phyloP scores from a whole-genome alignment of 345 rosid species.

The Erysimum cheiranthoides region DNA sequence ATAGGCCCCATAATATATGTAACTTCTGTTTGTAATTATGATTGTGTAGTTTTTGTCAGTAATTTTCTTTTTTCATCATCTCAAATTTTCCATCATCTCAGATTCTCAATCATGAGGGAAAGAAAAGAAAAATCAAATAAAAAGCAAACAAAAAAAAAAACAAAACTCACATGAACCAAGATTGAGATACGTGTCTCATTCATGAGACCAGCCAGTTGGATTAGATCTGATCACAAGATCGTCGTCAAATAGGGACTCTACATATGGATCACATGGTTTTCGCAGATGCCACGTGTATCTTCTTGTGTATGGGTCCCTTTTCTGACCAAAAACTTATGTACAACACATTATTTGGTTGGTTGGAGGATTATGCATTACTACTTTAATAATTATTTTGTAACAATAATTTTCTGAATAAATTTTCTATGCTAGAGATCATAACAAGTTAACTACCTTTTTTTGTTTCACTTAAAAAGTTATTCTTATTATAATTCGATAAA shows the following conservation, averaged over 20 bases:
- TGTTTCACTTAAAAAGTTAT: no score
- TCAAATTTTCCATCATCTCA: background rate
- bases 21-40: background rate
- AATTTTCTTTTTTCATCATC: background rate
- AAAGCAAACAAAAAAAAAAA: constrained; percentile 12
- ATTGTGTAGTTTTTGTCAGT: background rate
- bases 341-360: background rate
- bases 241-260: constrained; percentile 21
- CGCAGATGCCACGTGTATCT: constrained; percentile 22
- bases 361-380: background rate
- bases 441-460: background rate
- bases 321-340: background rate
- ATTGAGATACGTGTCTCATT: constrained; percentile 23
- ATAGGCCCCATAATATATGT: no score
- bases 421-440: background rate
- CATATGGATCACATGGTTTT: constrained; percentile 42
- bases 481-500: no score
- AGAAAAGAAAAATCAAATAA: background rate
- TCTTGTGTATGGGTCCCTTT: constrained; percentile 5
- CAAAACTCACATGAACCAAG: constrained; percentile 38
- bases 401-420: background rate
- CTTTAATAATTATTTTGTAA: background rate
- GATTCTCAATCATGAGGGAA: background rate
- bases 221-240: constrained; percentile 27
- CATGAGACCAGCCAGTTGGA: constrained; percentile 35